phyloP scores from a whole-genome alignment of 2,329 filamentous ascomycete genomes.

The Hortaea sp. region DNA sequence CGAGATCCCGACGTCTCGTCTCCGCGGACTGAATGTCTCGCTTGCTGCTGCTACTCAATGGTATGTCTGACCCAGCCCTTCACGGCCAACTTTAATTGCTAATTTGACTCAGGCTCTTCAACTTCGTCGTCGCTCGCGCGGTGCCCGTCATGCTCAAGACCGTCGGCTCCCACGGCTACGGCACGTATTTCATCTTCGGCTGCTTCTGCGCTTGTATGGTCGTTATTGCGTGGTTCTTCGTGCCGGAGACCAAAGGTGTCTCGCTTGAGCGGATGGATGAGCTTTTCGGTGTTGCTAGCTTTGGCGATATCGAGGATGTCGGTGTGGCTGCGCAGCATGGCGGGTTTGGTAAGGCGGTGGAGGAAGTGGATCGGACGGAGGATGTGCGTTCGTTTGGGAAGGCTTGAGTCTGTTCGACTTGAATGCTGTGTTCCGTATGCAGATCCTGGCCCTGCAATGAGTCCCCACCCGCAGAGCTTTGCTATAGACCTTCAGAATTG shows the following conservation, averaged over 20 bases:
- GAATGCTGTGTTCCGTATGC: too few species aligned
- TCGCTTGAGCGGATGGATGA: constrained; percentile 17
- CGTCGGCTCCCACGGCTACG: constrained; percentile 40
- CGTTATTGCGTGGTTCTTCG: constrained; percentile 55
- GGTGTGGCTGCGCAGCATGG: too few species aligned
- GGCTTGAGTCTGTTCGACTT: too few species aligned
- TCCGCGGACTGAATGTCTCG: constrained; percentile 58
- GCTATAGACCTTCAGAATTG: too few species aligned
- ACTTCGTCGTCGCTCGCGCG: constrained; percentile 59
- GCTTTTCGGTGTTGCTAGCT: too few species aligned
- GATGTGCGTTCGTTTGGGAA: too few species aligned
- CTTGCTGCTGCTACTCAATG: constrained; percentile 56
- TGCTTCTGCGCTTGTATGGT: constrained; percentile 57
- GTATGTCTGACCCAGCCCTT: not conserved
- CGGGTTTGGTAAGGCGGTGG: too few species aligned
- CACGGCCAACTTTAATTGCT: not conserved
- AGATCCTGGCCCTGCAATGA: too few species aligned
- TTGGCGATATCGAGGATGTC: too few species aligned
- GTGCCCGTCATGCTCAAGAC: constrained; percentile 58
- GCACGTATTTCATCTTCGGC: constrained; percentile 60
- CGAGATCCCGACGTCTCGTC: constrained; percentile 58
- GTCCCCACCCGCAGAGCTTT: too few species aligned
- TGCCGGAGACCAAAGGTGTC: constrained; percentile 58
- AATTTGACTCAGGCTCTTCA: constrained; percentile 50
- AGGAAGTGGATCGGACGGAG: too few species aligned